phyloP scores from a whole-genome alignment of 2,329 filamentous ascomycete genomes.

The Dichotomopilus funicola region DNA sequence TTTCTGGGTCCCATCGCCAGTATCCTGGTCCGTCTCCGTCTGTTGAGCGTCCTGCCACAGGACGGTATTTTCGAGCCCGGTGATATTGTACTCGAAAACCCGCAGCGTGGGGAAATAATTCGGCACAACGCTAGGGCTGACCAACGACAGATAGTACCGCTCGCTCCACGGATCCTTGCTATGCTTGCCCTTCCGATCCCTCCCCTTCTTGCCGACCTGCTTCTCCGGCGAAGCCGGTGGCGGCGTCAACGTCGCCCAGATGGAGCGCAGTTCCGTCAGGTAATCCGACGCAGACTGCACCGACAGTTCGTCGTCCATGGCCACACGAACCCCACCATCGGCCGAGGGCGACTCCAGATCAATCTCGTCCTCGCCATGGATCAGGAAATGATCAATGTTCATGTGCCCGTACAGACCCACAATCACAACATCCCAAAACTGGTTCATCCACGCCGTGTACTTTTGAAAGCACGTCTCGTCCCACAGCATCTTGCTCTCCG shows the following conservation, averaged over 20 bases:
- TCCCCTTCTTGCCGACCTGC: constrained; percentile 29
- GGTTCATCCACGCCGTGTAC: constrained; percentile 82
- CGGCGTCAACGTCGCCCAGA: constrained; percentile 71
- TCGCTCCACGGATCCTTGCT: constrained; percentile 76
- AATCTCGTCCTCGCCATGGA: constrained; percentile 78
- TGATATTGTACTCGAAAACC: constrained; percentile 93
- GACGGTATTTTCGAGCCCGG: constrained; percentile 55
- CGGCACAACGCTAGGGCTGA: constrained; percentile 82
- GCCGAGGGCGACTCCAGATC: constrained; percentile 44
- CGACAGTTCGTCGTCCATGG: constrained; percentile 49
- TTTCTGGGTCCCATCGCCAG: constrained; percentile 11
- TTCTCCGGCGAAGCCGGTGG: constrained; percentile 27
- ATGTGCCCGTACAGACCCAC: constrained; percentile 84
- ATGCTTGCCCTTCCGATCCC: constrained; percentile 33
- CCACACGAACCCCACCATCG: constrained; percentile 27
- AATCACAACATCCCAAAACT: constrained; percentile 85
- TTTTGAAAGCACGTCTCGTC: constrained; percentile 98
- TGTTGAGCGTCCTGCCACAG: constrained; percentile 39
- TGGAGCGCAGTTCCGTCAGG: constrained; percentile 65
- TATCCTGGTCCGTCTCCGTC: constrained; percentile 7
- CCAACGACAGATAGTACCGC: constrained; percentile 72
- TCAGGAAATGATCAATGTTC: constrained; percentile 96
- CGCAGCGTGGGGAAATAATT: constrained; percentile 86
- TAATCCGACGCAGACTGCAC: constrained; percentile 69
- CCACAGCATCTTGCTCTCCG: constrained; percentile 79